Base-by-base conservation (phyloP, 78 protist species). In the Dictyostelium capitatum region DNA sequence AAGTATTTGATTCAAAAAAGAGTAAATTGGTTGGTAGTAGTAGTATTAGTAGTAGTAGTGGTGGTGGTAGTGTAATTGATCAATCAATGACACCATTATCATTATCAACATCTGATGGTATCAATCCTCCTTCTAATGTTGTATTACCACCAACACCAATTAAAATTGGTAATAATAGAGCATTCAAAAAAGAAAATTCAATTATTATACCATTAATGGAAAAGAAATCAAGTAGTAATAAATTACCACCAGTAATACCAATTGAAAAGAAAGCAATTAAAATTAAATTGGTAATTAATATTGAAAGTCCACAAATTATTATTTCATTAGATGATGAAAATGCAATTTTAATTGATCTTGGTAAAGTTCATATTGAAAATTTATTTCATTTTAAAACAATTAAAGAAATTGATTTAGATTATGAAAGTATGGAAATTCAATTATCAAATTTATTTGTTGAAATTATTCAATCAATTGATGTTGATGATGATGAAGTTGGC, bases 221-320 rank as follows among this genome's bases (percentile, higher is more conserved):
- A 23, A 28, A 79, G 17, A 15, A 72, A 2, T 37, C 43, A 37
- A 25, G 50, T 50, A 32, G 10, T 23, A 47, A 30, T 1, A 32
- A 79, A 28, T 28, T 20, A 20, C 83, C 64, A 10, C 6, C 30
- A 62, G 6, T 32, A 32, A 3, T 10, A 15, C n/a, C 23, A 50
- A 47, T 46, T 30, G 41, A 32, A 67, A 72, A 83, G 80, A 79
- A 84, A 19, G 37, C 23, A 30, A 47, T 48, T 10, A 80, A 73
- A 47, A 51, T 87, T 32, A 56, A 65, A 48, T 50, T 87, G 15
- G 15, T 43, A 7, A 77, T 87, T 25, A 25, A 57, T 62, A 23
- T 87, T 30, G 69, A 74, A 56, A 77, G 84, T 65, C 93, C 93
- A 20, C 83, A 87, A 57, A 41, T 87, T 15, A 59, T 77, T 57